A percentile compares a stretch with the other conserved stretches of the same genome.
These are phyloP conservation scores for Aspergillus fumigatiaffinis DNA, from an alignment of 2,329 filamentous ascomycete genomes.

Conservation along the genomic window DNA sequence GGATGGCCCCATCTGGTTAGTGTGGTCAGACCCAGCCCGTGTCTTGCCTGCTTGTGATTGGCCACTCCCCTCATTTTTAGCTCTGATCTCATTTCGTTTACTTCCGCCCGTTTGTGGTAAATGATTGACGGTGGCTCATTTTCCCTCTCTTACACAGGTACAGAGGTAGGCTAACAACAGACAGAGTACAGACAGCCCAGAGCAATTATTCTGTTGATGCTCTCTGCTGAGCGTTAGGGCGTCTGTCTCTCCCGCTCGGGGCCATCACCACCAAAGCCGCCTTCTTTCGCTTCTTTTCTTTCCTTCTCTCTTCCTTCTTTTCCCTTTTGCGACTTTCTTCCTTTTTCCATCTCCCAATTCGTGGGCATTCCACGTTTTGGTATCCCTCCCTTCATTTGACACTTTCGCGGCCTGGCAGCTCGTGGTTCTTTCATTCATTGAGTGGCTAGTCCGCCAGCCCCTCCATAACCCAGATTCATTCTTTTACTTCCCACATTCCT, in stretches of 20 bases:
- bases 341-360: conserved; percentile 12
- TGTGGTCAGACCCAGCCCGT: neutral
- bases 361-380: conserved; percentile 8
- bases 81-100: conserved; percentile 20
- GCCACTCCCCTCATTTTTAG: conserved; percentile 8
- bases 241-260: conserved; percentile 1
- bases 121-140: neutral
- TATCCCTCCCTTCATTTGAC: conserved; percentile 11
- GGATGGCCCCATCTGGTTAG: conserved; percentile 6
- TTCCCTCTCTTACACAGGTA: too few species aligned
- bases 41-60: conserved; percentile 9
- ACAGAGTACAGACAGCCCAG: too few species aligned
- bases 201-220: too few species aligned
- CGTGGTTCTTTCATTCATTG: conserved; percentile 36
- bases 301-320: conserved; percentile 3
- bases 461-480: conserved; percentile 15
- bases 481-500: conserved; percentile 18
- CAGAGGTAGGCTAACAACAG: too few species aligned
- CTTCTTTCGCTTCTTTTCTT: neutral
- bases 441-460: conserved; percentile 17
- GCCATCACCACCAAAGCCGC: neutral
- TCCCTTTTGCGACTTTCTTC: conserved; percentile 7
- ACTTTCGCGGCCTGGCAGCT: conserved; percentile 28
- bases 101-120: conserved; percentile 7
- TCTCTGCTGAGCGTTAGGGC: neutral